A percentile compares a stretch with the other conserved stretches of the same genome.
phyloP scores from a whole-genome alignment of 2,329 filamentous ascomycete genomes.

The Didymella glomerata region DNA sequence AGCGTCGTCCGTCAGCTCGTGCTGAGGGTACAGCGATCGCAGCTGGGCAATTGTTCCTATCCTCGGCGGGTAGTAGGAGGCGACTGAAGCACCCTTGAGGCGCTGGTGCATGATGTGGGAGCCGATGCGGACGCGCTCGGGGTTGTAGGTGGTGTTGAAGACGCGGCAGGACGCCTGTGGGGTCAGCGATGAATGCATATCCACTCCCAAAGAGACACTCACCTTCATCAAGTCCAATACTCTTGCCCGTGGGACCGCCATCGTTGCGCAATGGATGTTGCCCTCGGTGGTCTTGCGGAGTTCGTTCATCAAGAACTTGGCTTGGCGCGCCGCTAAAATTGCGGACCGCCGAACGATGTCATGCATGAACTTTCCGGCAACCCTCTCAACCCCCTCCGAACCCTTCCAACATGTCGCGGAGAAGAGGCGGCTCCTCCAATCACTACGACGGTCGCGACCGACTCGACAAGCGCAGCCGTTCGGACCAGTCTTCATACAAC shows the following conservation, averaged over 20 bases:
- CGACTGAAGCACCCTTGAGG: conserved; percentile 81
- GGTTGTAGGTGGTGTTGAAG: conserved; percentile 92
- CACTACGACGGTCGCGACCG: conserved; percentile 32
- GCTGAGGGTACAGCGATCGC: conserved; percentile 72
- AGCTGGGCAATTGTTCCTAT: conserved; percentile 77
- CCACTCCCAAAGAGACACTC: conserved; percentile 23
- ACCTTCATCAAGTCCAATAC: conserved; percentile 81
- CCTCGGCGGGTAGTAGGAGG: conserved; percentile 86
- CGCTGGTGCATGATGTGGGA: conserved; percentile 93
- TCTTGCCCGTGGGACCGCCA: conserved; percentile 63
- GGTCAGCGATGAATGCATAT: conserved; percentile 15
- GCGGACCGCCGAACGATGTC: conserved; percentile 17
- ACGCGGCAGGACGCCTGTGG: conserved; percentile 84
- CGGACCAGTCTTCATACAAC: conserved; percentile 16
- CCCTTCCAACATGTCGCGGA: conserved; percentile 31
- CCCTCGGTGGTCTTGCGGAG: conserved; percentile 23
- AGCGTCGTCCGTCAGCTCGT: conserved; percentile 75
- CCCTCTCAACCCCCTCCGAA: background rate
- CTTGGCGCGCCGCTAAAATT: conserved; percentile 32
- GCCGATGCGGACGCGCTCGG: conserved; percentile 79
- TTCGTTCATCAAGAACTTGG: conserved; percentile 19
- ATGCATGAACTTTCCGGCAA: conserved; percentile 1
- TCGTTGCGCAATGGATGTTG: conserved; percentile 36
- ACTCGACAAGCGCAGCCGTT: conserved; percentile 26
- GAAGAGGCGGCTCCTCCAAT: conserved; percentile 31